Conservation (phyloP, 139 green algal species). For the Coccomyxa sp. region DNA sequence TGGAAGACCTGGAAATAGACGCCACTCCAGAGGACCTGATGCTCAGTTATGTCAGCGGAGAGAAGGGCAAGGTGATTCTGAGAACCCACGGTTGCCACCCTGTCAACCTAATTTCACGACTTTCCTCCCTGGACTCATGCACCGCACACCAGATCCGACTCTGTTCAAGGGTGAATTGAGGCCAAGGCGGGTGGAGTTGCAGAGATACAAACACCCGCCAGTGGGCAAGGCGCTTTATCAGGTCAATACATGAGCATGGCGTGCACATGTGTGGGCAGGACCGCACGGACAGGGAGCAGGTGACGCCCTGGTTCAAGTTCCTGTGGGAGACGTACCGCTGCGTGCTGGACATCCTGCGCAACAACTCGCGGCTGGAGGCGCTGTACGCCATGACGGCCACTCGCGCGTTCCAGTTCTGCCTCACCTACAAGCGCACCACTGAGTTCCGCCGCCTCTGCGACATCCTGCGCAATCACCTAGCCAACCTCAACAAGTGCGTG, state of each 20-base stretch:
- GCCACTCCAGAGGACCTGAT: conserved; percentile 96
- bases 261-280: conserved; percentile 49
- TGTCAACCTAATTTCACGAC: not conserved
- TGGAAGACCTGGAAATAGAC: conserved; percentile 95
- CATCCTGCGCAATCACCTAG: conserved; percentile 96
- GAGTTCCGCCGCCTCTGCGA: conserved; percentile 98
- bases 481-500: conserved; percentile 87
- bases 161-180: not conserved
- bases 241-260: no score
- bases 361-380: conserved; percentile 93
- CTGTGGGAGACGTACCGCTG: conserved; percentile 98
- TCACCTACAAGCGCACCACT: conserved; percentile 94
- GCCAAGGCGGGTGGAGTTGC: no score
- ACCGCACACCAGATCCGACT: not conserved
- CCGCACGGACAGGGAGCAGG: conserved; percentile 90
- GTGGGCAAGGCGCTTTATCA: no score
- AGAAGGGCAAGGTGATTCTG: conserved; percentile 79
- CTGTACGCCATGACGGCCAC: conserved; percentile 90
- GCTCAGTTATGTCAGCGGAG: conserved; percentile 90
- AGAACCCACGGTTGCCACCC: not conserved
- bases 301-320: conserved; percentile 99
- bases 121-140: not conserved
- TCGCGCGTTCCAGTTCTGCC: conserved; percentile 85
- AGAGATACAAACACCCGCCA: no score
- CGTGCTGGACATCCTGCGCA: conserved; percentile 95